Percentiles rank a stretch among this genome's conserved stretches.
Evolutionary conservation across 1,284 basidiomycete species (phyloP).

Genomic region (Volvariella volvacea): DNA sequence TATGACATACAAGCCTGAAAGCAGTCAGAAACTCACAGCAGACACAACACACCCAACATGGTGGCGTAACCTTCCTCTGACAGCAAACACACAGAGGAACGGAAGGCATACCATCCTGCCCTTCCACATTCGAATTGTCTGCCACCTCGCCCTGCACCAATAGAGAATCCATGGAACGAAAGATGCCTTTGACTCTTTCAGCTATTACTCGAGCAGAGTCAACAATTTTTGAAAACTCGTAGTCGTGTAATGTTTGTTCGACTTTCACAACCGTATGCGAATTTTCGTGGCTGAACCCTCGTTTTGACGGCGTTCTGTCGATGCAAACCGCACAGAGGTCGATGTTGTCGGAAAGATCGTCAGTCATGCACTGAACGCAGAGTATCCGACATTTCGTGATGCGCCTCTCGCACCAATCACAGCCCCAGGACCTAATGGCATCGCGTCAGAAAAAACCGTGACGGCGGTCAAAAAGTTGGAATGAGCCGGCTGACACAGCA

Average conservation of each 20-base stretch:
- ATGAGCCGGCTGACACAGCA: no score
- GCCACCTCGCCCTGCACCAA: conserved; percentile 1
- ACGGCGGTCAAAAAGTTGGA: background rate
- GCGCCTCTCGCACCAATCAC: conserved; percentile 25
- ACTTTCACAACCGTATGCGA: conserved; percentile 22
- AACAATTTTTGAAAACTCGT: conserved; percentile 18
- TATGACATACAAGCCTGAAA: background rate
- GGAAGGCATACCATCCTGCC: background rate
- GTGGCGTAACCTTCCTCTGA: conserved; percentile 18
- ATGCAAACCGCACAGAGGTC: conserved; percentile 25
- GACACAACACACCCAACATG: conserved; percentile 27
- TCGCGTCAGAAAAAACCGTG: background rate
- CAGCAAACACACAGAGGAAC: conserved; percentile 20
- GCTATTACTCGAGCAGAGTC: conserved; percentile 16
- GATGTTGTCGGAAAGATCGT: conserved; percentile 27
- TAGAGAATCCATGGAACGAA: conserved; percentile 16
- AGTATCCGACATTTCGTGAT: conserved; percentile 24
- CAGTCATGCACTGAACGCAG: conserved; percentile 25
- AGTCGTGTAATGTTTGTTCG: conserved; percentile 25
- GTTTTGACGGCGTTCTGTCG: conserved; percentile 20
- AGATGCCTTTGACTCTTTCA: conserved; percentile 19
- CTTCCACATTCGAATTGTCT: background rate
- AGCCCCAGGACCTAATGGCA: conserved; percentile 21
- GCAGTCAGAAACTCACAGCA: conserved; percentile 18
- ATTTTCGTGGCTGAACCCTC: conserved; percentile 22